These are phyloP conservation scores for Leucocoprinus leucothites DNA, from an alignment of 768 basidiomycete genomes.

Conservation along the genomic window DNA sequence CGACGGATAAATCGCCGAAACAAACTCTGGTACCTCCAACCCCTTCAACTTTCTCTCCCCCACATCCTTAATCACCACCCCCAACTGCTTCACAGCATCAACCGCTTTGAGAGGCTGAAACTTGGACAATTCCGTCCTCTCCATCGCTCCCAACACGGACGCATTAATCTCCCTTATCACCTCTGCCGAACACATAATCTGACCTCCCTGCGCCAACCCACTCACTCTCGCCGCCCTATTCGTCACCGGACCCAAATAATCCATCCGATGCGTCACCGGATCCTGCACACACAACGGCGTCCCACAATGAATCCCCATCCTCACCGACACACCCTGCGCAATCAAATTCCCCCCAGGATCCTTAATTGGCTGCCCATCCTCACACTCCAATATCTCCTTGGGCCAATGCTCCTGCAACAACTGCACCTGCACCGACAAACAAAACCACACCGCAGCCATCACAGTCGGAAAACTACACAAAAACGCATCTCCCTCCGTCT, in stretches of 20 bases:
- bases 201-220: slow-evolving; percentile 83
- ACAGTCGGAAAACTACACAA: slow-evolving; percentile 97
- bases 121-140: slow-evolving; percentile 59
- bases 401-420: slow-evolving; percentile 88
- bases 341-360: slow-evolving; percentile 67
- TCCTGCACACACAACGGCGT: slow-evolving; percentile 87
- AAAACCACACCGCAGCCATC: slow-evolving; percentile 86
- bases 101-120: slow-evolving; percentile 58
- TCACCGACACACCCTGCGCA: slow-evolving; percentile 85
- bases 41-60: slow-evolving; percentile 95
- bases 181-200: slow-evolving; percentile 89
- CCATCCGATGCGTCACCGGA: slow-evolving; percentile 91
- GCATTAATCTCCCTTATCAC: slow-evolving; percentile 80
- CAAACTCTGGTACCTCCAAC: slow-evolving; percentile 82
- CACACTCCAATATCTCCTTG: slow-evolving; percentile 85
- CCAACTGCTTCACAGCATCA: slow-evolving; percentile 72
- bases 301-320: slow-evolving; percentile 98
- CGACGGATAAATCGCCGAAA: slow-evolving; percentile 82
- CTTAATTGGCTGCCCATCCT: slow-evolving; percentile 80
- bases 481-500: slow-evolving; percentile 99
- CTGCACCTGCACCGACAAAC: slow-evolving; percentile 79
- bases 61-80: slow-evolving; percentile 65
- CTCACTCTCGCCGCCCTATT: slow-evolving; percentile 89
- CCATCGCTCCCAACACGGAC: slow-evolving; percentile 48
- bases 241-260: slow-evolving; percentile 96